These are phyloP conservation scores for Botrytis cinerea DNA, from an alignment of 2,329 filamentous ascomycete species.

Conservation along the genomic window DNA sequence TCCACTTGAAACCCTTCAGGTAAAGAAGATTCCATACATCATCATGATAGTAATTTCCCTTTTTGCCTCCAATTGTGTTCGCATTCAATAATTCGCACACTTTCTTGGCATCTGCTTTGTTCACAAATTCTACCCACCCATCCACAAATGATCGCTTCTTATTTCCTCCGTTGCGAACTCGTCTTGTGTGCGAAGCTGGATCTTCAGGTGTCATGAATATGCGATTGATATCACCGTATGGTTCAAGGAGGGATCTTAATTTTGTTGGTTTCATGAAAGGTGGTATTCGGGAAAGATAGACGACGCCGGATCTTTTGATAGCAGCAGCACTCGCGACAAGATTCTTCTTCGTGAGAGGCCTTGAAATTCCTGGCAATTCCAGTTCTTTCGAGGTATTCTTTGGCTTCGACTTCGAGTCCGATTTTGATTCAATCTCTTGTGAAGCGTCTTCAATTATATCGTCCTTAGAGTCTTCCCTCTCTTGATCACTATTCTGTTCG, in stretches of 20 bases:
- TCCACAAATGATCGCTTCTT: constrained; percentile 81
- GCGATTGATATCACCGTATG: constrained; percentile 74
- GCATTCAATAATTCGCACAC: constrained; percentile 76
- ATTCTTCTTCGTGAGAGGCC: constrained; percentile 65
- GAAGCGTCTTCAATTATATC: constrained; percentile 31
- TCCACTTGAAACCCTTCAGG: constrained; percentile 82
- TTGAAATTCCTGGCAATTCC: constrained; percentile 53
- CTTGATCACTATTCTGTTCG: constrained; percentile 37
- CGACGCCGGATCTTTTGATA: constrained; percentile 72
- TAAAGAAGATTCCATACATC: constrained; percentile 86
- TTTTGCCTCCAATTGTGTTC: constrained; percentile 78
- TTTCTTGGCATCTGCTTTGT: constrained; percentile 76
- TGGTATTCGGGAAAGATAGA: constrained; percentile 81
- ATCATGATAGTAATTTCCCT: constrained; percentile 79
- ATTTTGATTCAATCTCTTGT: neutral
- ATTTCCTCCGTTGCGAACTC: constrained; percentile 74
- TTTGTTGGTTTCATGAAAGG: constrained; percentile 87
- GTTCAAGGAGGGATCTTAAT: constrained; percentile 71
- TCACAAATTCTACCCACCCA: constrained; percentile 82
- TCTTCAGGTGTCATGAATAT: constrained; percentile 81
- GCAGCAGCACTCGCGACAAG: constrained; percentile 64
- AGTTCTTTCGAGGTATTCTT: constrained; percentile 38
- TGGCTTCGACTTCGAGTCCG: constrained; percentile 23
- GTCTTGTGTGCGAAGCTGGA: constrained; percentile 62
- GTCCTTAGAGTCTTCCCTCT: constrained; percentile 41